These are phyloP conservation scores for Xylariaceae sp. DNA, from an alignment of 2,329 filamentous ascomycete species.

Conservation along the genomic window DNA sequence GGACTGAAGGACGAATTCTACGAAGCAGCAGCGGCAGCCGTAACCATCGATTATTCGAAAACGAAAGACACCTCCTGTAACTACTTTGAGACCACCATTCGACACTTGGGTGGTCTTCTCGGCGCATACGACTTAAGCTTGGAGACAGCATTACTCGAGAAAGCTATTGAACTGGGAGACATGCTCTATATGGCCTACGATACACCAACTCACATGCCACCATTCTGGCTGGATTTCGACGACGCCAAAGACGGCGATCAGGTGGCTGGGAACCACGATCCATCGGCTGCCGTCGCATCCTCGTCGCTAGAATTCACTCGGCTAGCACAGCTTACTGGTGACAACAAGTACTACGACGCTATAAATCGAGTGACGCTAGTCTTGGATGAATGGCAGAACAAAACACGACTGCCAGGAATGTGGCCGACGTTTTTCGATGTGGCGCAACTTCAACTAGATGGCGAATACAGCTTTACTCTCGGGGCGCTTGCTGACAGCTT, in stretches of 20 bases:
- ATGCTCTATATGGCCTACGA: constrained; percentile 53
- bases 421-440: constrained; percentile 70
- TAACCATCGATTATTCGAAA: constrained; percentile 52
- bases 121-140: constrained; percentile 49
- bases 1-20: constrained; percentile 59
- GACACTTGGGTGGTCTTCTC: constrained; percentile 50
- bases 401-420: constrained; percentile 73
- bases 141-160: constrained; percentile 45
- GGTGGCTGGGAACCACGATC: constrained; percentile 40
- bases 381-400: constrained; percentile 68
- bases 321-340: constrained; percentile 68
- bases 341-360: constrained; percentile 74
- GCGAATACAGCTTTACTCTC: constrained; percentile 50
- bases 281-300: constrained; percentile 53
- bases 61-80: constrained; percentile 43
- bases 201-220: constrained; percentile 52
- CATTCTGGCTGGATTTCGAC: constrained; percentile 59
- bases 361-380: constrained; percentile 72
- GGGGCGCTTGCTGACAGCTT: constrained; percentile 58
- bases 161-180: constrained; percentile 50
- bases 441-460: constrained; percentile 49
- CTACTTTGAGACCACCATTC: constrained; percentile 52
- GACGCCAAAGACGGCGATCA: constrained; percentile 41
- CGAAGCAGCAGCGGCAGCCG: constrained; percentile 52
- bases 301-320: constrained; percentile 72